Evolutionary conservation across 2,329 filamentous ascomycete genomes (phyloP), one percentile per base, ranked within the genome.

Genomic region (Chaetomiaceae sp.): DNA sequence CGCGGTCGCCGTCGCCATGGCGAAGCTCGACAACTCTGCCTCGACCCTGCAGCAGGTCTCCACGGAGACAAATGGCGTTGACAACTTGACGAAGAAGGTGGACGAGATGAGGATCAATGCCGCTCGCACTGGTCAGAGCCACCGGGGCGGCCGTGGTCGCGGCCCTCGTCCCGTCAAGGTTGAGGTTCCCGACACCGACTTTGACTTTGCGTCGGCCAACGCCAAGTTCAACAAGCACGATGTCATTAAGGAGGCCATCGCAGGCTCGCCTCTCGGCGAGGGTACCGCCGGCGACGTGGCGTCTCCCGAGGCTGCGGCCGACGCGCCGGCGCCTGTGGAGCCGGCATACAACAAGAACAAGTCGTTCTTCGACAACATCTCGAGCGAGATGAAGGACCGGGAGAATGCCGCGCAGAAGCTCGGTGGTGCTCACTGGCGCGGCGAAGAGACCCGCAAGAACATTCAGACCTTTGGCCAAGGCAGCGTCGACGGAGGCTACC

Each of bases 281-380:
- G 72, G 73, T 3, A 68, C 76, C 0, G 74, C 73, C 29, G 73
- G 70, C 6, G 57, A 57, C 22, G 22, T 33, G 3, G 19, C 19
- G 15, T 47, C 43, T 8, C 52, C 59, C 0, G 62, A 61, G 39
- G 51, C 67, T 23, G 58, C 62, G n/a, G 64, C 64, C 2, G 72
- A 76, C 34, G 69, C 77, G 1, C 71, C 76, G 12, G 54, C 60
- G 12, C 65, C 71, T 12, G 77, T 75, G 6, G 72, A 76, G 33
- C 68, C 72, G 27, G 80, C 83, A 0, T 99, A 99, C 74, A 92
- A 96, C 75, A 96, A 91, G 72, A 80, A 85, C 5, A 84, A 76
- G 3, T 96, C 90, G 1, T 99, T 99, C 78, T 99, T 99, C 67
- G 94, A 99, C 72, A 96, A 99, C 70, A 96, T 99, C 60, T 95